Evolutionary conservation across 768 basidiomycete species (phyloP).

Genomic region (Calocera viscosa): DNA sequence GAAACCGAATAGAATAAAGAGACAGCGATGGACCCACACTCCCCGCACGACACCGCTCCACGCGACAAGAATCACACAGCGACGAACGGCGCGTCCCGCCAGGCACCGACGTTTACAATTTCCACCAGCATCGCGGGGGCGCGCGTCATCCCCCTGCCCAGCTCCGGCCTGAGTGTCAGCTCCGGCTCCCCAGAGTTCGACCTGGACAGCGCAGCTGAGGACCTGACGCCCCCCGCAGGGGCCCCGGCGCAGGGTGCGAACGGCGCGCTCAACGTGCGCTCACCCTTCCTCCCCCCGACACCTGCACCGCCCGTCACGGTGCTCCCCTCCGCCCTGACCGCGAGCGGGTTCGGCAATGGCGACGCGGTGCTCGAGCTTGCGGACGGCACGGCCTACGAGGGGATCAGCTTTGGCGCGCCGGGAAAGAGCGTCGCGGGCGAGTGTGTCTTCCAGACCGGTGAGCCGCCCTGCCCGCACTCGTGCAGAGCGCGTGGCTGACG

Average conservation of each 20-base stretch:
- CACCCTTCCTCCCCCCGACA: background rate
- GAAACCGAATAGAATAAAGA: no score
- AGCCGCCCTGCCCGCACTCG: constrained; percentile 23
- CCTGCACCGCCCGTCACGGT: constrained; percentile 5
- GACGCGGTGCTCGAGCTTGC: constrained; percentile 77
- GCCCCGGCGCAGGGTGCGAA: background rate
- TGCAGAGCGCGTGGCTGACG: background rate
- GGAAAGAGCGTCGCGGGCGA: constrained; percentile 87
- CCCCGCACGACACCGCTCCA: background rate
- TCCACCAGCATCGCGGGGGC: background rate
- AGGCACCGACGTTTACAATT: constrained; percentile 4
- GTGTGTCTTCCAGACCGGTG: constrained; percentile 99
- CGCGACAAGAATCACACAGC: background rate
- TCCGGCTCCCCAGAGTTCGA: background rate
- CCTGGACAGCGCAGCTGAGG: background rate
- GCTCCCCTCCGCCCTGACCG: background rate
- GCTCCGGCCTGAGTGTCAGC: background rate
- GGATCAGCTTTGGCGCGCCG: constrained; percentile 87
- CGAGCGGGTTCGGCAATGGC: background rate
- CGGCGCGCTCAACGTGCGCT: background rate
- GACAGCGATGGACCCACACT: background rate
- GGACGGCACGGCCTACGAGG: constrained; percentile 78
- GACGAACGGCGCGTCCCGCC: background rate
- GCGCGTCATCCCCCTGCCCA: background rate
- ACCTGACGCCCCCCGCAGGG: background rate